A percentile compares a stretch with the other conserved stretches of the same genome.
phyloP scores from a whole-genome alignment of 768 basidiomycete genomes.

The Pholiota molesta region DNA sequence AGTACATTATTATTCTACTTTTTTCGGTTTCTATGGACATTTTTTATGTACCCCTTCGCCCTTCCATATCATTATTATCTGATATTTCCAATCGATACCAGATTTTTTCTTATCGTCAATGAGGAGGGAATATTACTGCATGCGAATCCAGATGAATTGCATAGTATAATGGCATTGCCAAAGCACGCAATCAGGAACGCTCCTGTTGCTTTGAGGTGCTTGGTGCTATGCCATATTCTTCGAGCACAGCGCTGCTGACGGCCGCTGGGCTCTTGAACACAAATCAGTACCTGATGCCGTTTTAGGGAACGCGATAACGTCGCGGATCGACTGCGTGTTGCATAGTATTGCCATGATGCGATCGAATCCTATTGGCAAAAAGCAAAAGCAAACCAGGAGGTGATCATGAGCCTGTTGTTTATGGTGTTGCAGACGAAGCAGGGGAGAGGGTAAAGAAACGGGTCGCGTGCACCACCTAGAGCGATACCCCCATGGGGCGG shows the following conservation, averaged over 20 bases:
- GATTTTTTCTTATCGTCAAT: neutral
- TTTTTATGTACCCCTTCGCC: constrained; percentile 7
- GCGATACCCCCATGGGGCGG: constrained; percentile 97
- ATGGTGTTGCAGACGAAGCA: neutral
- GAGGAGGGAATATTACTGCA: neutral
- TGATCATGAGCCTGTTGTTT: constrained; percentile 8
- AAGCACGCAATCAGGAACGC: neutral
- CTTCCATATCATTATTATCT: constrained; percentile 10
- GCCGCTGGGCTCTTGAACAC: constrained; percentile 86
- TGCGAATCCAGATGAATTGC: no score
- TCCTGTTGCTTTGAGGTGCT: constrained; percentile 27
- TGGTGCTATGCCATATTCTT: constrained; percentile 61
- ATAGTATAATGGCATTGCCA: no score
- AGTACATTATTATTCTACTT: constrained; percentile 20
- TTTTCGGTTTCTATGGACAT: constrained; percentile 13
- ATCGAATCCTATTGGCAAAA: constrained; percentile 73
- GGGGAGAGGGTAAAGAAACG: neutral
- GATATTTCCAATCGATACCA: neutral
- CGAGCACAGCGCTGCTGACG: constrained; percentile 51
- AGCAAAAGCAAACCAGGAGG: constrained; percentile 9
- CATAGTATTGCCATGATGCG: constrained; percentile 91
- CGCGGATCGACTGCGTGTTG: constrained; percentile 84
- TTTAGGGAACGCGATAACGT: constrained; percentile 98
- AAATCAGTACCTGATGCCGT: constrained; percentile 81
- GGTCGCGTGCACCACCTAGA: constrained; percentile 55